These are phyloP conservation scores for Penicillium pulvis DNA, from an alignment of 495 filamentous ascomycete species.

Conservation along the genomic window DNA sequence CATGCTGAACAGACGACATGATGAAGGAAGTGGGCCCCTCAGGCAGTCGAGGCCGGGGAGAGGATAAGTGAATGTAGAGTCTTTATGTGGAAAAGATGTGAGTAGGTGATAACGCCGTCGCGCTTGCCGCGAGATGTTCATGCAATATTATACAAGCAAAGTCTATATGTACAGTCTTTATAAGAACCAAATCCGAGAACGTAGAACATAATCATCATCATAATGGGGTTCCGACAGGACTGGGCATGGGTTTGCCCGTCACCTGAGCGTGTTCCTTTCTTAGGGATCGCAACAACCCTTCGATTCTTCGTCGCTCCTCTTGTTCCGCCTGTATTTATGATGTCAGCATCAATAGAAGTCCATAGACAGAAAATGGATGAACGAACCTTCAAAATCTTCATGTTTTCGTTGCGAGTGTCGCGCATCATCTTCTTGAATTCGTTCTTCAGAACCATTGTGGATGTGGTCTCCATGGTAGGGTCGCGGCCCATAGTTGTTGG, in stretches of 20 bases:
- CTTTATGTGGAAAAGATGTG: neutral
- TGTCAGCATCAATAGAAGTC: constrained; percentile 7
- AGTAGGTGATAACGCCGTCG: constrained; percentile 18
- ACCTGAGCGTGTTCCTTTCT: constrained; percentile 54
- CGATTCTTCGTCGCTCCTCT: constrained; percentile 68
- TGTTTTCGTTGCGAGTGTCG: constrained; percentile 71
- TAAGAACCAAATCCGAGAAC: constrained; percentile 18
- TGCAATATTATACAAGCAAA: constrained; percentile 21
- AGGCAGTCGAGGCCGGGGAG: neutral
- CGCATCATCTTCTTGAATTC: constrained; percentile 94
- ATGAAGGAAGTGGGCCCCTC: constrained; percentile 3
- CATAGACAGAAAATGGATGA: constrained; percentile 6
- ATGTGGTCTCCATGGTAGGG: constrained; percentile 58
- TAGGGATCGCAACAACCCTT: constrained; percentile 58
- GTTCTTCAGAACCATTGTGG: constrained; percentile 71
- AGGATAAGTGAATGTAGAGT: neutral
- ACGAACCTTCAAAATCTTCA: constrained; percentile 69
- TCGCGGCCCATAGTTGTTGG: constrained; percentile 51
- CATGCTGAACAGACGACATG: constrained; percentile 11
- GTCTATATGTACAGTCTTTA: constrained; percentile 30
- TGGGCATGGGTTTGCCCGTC: constrained; percentile 53
- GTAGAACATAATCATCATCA: constrained; percentile 36
- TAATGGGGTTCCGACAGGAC: constrained; percentile 50
- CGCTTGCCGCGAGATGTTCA: constrained; percentile 24
- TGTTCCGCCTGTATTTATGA: constrained; percentile 60